Evolutionary conservation across 768 basidiomycete genomes (phyloP).

Genomic region (Mycena galopus): DNA sequence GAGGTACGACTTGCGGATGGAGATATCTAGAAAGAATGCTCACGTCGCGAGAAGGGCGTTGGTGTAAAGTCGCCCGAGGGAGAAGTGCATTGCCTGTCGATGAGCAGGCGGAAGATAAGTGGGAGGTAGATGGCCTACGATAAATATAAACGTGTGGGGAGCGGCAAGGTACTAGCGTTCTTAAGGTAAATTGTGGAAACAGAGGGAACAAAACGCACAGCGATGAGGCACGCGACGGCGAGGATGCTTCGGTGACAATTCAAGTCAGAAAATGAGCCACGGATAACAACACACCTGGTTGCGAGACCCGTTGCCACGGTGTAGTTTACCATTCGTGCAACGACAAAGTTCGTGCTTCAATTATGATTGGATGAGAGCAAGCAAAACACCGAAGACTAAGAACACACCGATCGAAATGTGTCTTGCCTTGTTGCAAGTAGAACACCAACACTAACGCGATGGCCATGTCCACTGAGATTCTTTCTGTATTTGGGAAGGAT

Average conservation of each 20-base stretch:
- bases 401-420: constrained; percentile 23
- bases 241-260: constrained; percentile 1
- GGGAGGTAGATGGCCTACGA: constrained; percentile 18
- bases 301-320: constrained; percentile 28
- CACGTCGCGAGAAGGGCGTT: constrained; percentile 43
- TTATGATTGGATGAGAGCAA: not conserved
- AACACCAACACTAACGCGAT: constrained; percentile 28
- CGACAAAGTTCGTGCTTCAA: constrained; percentile 23
- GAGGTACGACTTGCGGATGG: too few species aligned
- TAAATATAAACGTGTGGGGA: constrained; percentile 39
- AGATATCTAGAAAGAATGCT: not conserved
- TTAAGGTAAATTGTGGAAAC: not conserved
- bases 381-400: not conserved
- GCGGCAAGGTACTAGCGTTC: constrained; percentile 33
- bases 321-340: constrained; percentile 19
- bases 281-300: constrained; percentile 28
- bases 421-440: constrained; percentile 27
- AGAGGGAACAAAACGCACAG: constrained; percentile 7
- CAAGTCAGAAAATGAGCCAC: not conserved
- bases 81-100: constrained; percentile 43
- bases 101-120: not conserved
- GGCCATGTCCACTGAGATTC: constrained; percentile 27
- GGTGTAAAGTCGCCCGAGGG: constrained; percentile 41
- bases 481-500: too few species aligned
- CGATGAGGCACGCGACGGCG: constrained; percentile 17